A percentile compares a stretch with the other conserved stretches of the same genome.
phyloP scores from a whole-genome alignment of 192 early-diverging fungal genomes.

The Coemansia sp. region DNA sequence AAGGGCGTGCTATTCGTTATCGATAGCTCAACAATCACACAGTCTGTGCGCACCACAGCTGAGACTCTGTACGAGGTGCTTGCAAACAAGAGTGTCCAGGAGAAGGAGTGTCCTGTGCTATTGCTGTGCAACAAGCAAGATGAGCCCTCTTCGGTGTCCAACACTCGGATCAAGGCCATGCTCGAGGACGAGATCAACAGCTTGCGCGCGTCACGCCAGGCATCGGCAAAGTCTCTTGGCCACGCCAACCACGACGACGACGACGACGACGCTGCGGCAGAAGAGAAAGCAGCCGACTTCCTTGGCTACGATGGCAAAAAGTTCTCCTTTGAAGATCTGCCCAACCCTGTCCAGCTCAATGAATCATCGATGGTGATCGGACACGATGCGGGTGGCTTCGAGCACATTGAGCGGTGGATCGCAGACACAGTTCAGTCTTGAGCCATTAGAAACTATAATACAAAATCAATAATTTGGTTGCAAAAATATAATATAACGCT shows the following conservation, averaged over 20 bases:
- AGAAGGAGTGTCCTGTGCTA: constrained; percentile 63
- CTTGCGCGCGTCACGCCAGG: constrained; percentile 30
- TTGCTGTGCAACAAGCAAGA: constrained; percentile 87
- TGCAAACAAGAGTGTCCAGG: constrained; percentile 60
- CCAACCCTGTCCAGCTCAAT: constrained; percentile 67
- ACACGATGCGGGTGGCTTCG: constrained; percentile 58
- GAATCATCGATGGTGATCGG: constrained; percentile 58
- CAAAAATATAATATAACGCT: not conserved
- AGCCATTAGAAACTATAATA: not conserved
- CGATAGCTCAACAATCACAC: constrained; percentile 64
- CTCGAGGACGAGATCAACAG: constrained; percentile 77
- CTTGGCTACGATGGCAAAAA: constrained; percentile 78
- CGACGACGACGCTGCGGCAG: constrained; percentile 52
- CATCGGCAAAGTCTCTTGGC: constrained; percentile 29
- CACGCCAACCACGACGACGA: constrained; percentile 13
- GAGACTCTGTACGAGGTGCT: constrained; percentile 85
- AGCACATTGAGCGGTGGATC: constrained; percentile 66
- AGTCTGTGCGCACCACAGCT: constrained; percentile 61
- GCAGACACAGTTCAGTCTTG: constrained; percentile 35
- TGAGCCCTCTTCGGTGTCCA: constrained; percentile 66
- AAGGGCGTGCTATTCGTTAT: constrained; percentile 77
- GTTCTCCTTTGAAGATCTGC: constrained; percentile 82
- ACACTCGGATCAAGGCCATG: constrained; percentile 61
- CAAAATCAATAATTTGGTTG: not conserved
- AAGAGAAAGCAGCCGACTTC: constrained; percentile 65